phyloP scores from a whole-genome alignment of 371 early-diverging fungal species.

The Gilbertella persicaria region DNA sequence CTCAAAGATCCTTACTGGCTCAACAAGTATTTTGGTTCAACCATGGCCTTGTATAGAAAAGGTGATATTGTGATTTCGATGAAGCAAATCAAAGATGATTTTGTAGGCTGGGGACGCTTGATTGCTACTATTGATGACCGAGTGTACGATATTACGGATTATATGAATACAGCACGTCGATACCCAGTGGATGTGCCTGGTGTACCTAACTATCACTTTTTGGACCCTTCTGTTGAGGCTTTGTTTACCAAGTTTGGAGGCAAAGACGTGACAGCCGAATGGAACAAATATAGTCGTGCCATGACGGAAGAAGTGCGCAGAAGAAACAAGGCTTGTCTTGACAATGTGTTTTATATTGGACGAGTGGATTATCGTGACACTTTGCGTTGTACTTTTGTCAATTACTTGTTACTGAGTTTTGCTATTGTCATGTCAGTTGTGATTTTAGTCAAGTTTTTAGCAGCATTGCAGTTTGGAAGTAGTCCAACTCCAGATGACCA shows the following conservation, averaged over 20 bases:
- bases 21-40: slow-evolving; percentile 38
- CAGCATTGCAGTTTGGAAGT: slow-evolving; percentile 85
- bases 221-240: slow-evolving; percentile 34
- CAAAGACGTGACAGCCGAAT: slow-evolving; percentile 38
- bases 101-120: slow-evolving; percentile 31
- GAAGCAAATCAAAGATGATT: slow-evolving; percentile 33
- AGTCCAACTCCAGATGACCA: slow-evolving; percentile 80
- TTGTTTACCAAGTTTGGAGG: slow-evolving; percentile 46
- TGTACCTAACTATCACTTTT: slow-evolving; percentile 38
- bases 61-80: slow-evolving; percentile 33
- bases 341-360: slow-evolving; percentile 83
- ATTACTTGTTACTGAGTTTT: slow-evolving; percentile 81
- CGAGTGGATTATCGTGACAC: slow-evolving; percentile 82
- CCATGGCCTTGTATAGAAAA: slow-evolving; percentile 40
- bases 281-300: slow-evolving; percentile 53
- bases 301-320: slow-evolving; percentile 31
- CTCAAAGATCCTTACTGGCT: slow-evolving; percentile 48
- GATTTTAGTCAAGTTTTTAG: slow-evolving; percentile 88
- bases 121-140: slow-evolving; percentile 63
- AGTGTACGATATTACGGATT: slow-evolving; percentile 63
- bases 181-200: slow-evolving; percentile 27
- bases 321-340: slow-evolving; percentile 63
- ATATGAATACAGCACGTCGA: slow-evolving; percentile 42
- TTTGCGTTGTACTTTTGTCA: slow-evolving; percentile 81
- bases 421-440: slow-evolving; percentile 80